A percentile compares a stretch with the other conserved stretches of the same genome.
Evolutionary conservation across 305 asterid genomes (phyloP).

Genomic region (Nicotiana rustica): DNA sequence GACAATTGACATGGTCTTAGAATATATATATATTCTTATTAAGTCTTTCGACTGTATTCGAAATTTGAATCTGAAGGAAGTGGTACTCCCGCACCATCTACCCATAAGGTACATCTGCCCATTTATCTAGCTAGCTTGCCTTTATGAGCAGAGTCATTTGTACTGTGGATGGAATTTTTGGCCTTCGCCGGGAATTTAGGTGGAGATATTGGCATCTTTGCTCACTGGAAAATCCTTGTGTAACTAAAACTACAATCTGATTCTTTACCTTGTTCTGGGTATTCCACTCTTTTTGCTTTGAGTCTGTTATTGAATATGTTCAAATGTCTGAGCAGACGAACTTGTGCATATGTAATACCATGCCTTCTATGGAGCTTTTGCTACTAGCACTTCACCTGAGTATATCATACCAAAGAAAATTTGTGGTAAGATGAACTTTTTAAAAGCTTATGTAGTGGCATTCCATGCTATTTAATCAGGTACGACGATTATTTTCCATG

Average conservation of each 20-base stretch:
- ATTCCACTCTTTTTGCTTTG: background rate
- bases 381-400: background rate
- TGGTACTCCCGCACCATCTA: background rate
- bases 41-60: background rate
- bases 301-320: background rate
- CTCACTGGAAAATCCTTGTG: background rate
- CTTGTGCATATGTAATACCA: background rate
- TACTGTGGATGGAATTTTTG: background rate
- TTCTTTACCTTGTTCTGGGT: slow-evolving; percentile 26
- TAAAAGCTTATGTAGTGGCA: background rate
- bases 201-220: background rate
- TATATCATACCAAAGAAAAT: slow-evolving; percentile 1
- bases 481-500: background rate
- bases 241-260: background rate
- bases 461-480: background rate
- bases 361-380: background rate
- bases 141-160: background rate
- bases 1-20: background rate
- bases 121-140: background rate
- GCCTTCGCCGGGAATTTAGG: background rate
- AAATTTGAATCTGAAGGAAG: no score
- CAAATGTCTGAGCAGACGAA: background rate
- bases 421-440: background rate
- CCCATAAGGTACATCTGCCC: background rate
- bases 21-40: no score